These are phyloP conservation scores for Pistacia vera DNA, from an alignment of 345 rosid species.

Conservation along the genomic window DNA sequence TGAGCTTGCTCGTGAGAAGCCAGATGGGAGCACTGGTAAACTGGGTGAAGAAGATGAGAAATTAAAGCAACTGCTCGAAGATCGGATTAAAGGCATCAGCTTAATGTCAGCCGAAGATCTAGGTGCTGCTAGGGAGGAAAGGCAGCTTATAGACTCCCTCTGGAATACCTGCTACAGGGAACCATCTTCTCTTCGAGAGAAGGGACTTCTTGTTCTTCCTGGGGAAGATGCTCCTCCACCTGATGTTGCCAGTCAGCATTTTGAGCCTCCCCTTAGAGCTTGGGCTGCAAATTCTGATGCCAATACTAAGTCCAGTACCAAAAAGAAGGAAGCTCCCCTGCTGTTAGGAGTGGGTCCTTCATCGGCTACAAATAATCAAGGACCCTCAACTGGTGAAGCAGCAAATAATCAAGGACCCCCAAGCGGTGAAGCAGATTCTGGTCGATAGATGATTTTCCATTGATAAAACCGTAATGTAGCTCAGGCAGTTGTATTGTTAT, in stretches of 20 bases:
- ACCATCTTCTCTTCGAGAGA: constrained; percentile 65
- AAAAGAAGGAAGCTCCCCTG: constrained; percentile 62
- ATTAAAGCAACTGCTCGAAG: constrained; percentile 71
- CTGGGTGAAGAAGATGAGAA: constrained; percentile 56
- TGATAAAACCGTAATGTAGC: constrained; percentile 3
- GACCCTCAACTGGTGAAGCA: constrained; percentile 7
- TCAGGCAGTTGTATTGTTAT: no score
- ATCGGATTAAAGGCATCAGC: constrained; percentile 58
- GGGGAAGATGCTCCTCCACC: constrained; percentile 74
- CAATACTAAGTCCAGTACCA: constrained; percentile 33
- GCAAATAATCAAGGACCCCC: constrained; percentile 20
- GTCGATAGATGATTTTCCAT: background rate
- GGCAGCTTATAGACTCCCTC: constrained; percentile 76
- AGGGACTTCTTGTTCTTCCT: constrained; percentile 74
- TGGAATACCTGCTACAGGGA: constrained; percentile 75
- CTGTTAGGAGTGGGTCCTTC: constrained; percentile 54
- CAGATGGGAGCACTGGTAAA: constrained; percentile 35
- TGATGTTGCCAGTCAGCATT: constrained; percentile 73
- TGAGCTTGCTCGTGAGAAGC: constrained; percentile 60
- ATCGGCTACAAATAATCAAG: constrained; percentile 23
- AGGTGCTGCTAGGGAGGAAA: constrained; percentile 77
- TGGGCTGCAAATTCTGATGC: constrained; percentile 51
- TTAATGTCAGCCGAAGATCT: constrained; percentile 79
- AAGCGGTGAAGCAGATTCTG: constrained; percentile 15
- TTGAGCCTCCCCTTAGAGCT: constrained; percentile 82